phyloP scores from a whole-genome alignment of 768 basidiomycete genomes.

The Collybia nuda region DNA sequence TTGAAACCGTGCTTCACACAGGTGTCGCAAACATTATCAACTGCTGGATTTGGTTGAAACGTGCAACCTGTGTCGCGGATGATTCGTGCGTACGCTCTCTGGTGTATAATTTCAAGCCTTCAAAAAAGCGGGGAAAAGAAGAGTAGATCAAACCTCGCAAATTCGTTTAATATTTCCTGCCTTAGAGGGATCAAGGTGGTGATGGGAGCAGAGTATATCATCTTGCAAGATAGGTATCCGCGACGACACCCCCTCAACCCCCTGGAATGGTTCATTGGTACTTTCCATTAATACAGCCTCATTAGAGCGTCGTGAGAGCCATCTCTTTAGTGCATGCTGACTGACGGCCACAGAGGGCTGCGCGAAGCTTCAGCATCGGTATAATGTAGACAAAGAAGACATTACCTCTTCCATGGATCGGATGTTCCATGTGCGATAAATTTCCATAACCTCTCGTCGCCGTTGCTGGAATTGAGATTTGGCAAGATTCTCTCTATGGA shows the following conservation, averaged over 20 bases:
- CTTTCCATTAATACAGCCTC: conserved; percentile 18
- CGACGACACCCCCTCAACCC: conserved; percentile 12
- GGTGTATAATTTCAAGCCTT: neutral
- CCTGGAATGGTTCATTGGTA: neutral
- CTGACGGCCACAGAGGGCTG: conserved; percentile 61
- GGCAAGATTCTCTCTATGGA: conserved; percentile 40
- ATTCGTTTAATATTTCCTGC: conserved; percentile 69
- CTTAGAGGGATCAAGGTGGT: conserved; percentile 58
- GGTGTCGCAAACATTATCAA: conserved; percentile 54
- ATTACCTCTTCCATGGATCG: conserved; percentile 47
- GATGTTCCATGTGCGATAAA: conserved; percentile 66
- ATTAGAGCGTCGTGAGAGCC: conserved; percentile 48
- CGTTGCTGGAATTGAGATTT: conserved; percentile 46
- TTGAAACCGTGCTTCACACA: conserved; percentile 60
- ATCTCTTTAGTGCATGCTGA: conserved; percentile 57
- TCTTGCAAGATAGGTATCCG: conserved; percentile 29
- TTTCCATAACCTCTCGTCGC: conserved; percentile 52
- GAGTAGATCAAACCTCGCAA: conserved; percentile 38
- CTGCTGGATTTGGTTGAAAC: conserved; percentile 47
- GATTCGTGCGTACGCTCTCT: conserved; percentile 49
- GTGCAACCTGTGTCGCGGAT: conserved; percentile 40
- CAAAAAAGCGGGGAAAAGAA: neutral
- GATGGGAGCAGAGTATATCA: conserved; percentile 65
- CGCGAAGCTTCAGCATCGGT: too few relatives aligned
- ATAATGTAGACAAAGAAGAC: neutral